These are phyloP conservation scores for Lentinus polychrous DNA, from an alignment of 1,284 basidiomycete species.

Conservation along the genomic window DNA sequence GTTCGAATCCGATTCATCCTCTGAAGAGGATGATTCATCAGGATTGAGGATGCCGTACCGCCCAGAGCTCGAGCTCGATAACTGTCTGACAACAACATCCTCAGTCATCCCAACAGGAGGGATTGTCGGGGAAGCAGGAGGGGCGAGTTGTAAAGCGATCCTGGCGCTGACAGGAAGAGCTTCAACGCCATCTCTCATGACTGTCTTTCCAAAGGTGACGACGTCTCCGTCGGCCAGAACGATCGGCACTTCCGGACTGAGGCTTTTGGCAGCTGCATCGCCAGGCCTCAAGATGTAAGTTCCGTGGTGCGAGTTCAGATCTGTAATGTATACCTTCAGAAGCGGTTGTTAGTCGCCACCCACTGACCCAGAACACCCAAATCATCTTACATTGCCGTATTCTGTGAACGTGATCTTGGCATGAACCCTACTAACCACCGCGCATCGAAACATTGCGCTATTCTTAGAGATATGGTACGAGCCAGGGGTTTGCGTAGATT, in stretches of 20 bases:
- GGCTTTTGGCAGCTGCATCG: slow-evolving; percentile 34
- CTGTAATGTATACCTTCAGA: slow-evolving; percentile 48
- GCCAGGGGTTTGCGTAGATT: slow-evolving; percentile 20
- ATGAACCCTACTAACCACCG: slow-evolving; percentile 60
- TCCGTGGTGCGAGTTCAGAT: slow-evolving; percentile 57
- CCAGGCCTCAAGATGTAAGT: slow-evolving; percentile 48
- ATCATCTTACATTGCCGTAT: slow-evolving; percentile 42
- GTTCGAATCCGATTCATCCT: slow-evolving; percentile 5
- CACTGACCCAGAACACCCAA: slow-evolving; percentile 6
- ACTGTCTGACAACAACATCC: slow-evolving; percentile 4
- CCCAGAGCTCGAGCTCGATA: slow-evolving; percentile 24
- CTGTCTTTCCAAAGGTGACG: slow-evolving; percentile 67
- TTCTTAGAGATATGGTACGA: slow-evolving; percentile 27
- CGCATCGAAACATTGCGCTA: slow-evolving; percentile 50
- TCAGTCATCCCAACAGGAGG: slow-evolving; percentile 4
- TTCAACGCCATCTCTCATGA: slow-evolving; percentile 47
- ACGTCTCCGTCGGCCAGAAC: slow-evolving; percentile 55
- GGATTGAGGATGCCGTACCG: slow-evolving; percentile 48
- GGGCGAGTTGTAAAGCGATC: slow-evolving; percentile 40
- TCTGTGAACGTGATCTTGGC: slow-evolving; percentile 59
- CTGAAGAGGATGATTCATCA: slow-evolving; percentile 20
- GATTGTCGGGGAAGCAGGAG: slow-evolving; percentile 7
- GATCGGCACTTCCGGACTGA: slow-evolving; percentile 41
- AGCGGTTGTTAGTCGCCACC: slow-evolving; percentile 2
- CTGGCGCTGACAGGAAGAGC: slow-evolving; percentile 55